Evolutionary conservation across 257 asterid species (phyloP), one percentile per base, ranked within the genome.

Genomic region (Knoxia roxburghii): DNA sequence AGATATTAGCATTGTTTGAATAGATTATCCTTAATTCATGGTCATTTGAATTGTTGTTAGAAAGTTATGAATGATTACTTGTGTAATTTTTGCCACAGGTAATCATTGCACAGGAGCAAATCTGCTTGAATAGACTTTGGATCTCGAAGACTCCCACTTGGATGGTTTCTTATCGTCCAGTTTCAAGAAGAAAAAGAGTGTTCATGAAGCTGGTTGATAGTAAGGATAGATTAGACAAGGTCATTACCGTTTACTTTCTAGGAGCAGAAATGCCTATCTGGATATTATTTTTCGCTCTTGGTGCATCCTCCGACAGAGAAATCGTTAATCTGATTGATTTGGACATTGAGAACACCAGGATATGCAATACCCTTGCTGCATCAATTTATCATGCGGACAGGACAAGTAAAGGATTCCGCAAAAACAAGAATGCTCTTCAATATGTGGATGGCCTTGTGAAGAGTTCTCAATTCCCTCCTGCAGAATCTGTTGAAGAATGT

Each of bases 81-180:
- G 29, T 68, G 67, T 24, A 21, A 27, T 29, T 43, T 73, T 70
- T 68, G 26, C 63, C 78, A 83, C 89, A 92, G 98, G 89, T 88
- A 0, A 89, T 92, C 75, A 82, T 92, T 62, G 98, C 98, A 14
- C 98, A 92, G 83, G 98, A 92, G 81, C 97, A 92, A 71, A 77
- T 83, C 48, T 87, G 95, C 74, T 82, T 87, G 48, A 86, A 62
- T 55, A 79, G 98, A 72, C 82, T 92, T 17, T 92, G 97, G 97
- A 82, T 92, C 52, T 48, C 90, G 29, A 86, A 72, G 68, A 73
- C 61, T 43, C 91, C 91, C 32, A 61, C 65, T 32, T 89, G 97
- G 98, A 83, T 79, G 33, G 67, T 88, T 68, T 71, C 94, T 30
- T 90, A 86, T 75, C 88, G 96, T 40, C 72, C 89, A 12, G 76